Percentiles rank a stretch among this genome's conserved stretches.
Conservation (phyloP, 345 rosid species). For the Geranium brycei region DNA sequence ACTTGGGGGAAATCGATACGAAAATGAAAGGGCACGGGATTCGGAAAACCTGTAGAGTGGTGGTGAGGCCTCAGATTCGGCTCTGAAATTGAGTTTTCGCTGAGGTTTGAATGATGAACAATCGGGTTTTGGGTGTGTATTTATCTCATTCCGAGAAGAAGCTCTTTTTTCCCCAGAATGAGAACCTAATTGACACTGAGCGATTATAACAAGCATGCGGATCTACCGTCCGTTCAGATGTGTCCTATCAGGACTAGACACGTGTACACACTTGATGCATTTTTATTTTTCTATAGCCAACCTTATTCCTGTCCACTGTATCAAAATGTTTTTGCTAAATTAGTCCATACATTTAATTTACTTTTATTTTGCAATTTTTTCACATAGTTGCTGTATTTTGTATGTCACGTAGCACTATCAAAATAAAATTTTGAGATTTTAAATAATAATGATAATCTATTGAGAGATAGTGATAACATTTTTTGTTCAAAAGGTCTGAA, state of each 20-base stretch:
- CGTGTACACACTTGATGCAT: too few species aligned
- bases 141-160: not conserved
- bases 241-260: not conserved
- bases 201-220: not conserved
- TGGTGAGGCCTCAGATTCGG: not conserved
- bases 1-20: not conserved
- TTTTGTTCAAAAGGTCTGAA: too few species aligned
- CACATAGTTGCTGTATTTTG: too few species aligned
- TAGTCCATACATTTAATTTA: too few species aligned
- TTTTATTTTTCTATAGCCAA: too few species aligned
- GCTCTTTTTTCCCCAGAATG: not conserved
- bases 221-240: not conserved
- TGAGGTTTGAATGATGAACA: not conserved
- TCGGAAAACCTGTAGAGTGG: not conserved
- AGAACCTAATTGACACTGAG: not conserved
- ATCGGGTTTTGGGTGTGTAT: not conserved
- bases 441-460: too few species aligned
- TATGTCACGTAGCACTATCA: too few species aligned
- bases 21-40: not conserved
- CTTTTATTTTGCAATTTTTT: too few species aligned
- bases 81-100: not conserved
- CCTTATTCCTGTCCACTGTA: too few species aligned
- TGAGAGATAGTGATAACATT: too few species aligned
- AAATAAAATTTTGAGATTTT: too few species aligned
- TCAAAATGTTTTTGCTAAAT: too few species aligned